Evolutionary conservation across 2,329 filamentous ascomycete species (phyloP).

Genomic region (Macrophomina tecta): DNA sequence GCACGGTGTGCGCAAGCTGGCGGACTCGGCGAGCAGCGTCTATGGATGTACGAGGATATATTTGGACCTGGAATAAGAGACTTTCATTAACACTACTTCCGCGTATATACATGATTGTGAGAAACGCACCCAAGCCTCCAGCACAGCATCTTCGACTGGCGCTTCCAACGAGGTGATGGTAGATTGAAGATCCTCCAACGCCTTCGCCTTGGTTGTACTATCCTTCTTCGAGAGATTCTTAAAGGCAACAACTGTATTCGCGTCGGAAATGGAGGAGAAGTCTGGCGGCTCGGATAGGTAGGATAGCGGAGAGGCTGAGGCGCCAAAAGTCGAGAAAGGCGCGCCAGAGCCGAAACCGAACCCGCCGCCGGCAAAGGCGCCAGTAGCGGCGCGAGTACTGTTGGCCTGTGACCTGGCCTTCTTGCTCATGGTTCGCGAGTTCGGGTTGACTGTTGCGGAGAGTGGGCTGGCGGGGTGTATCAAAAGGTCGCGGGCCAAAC

Average conservation of each 20-base stretch:
- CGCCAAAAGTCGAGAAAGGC: slow-evolving; percentile 49
- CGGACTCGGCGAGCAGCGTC: slow-evolving; percentile 87
- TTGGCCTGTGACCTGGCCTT: slow-evolving; percentile 69
- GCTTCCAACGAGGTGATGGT: slow-evolving; percentile 65
- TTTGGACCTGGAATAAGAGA: slow-evolving; percentile 66
- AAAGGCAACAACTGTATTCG: slow-evolving; percentile 85
- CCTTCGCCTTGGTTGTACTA: slow-evolving; percentile 87
- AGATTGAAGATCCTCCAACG: slow-evolving; percentile 80
- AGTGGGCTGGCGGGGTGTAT: neutral
- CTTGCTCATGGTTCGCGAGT: slow-evolving; percentile 60
- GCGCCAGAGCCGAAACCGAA: slow-evolving; percentile 50
- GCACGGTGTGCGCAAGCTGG: slow-evolving; percentile 80
- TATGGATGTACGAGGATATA: slow-evolving; percentile 89
- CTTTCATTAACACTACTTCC: slow-evolving; percentile 44
- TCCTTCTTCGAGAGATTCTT: slow-evolving; percentile 95
- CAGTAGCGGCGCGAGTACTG: slow-evolving; percentile 63
- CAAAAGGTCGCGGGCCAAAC: slow-evolving; percentile 23
- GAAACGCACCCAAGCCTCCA: slow-evolving; percentile 82
- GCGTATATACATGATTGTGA: slow-evolving; percentile 39
- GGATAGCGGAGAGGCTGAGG: slow-evolving; percentile 70
- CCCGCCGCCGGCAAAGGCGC: slow-evolving; percentile 41
- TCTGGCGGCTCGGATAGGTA: slow-evolving; percentile 88
- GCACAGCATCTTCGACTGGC: slow-evolving; percentile 77
- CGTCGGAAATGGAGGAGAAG: slow-evolving; percentile 75
- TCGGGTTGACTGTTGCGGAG: slow-evolving; percentile 2